These are phyloP conservation scores for Mucuna pruriens DNA, from an alignment of 306 rosid species.

Conservation along the genomic window DNA sequence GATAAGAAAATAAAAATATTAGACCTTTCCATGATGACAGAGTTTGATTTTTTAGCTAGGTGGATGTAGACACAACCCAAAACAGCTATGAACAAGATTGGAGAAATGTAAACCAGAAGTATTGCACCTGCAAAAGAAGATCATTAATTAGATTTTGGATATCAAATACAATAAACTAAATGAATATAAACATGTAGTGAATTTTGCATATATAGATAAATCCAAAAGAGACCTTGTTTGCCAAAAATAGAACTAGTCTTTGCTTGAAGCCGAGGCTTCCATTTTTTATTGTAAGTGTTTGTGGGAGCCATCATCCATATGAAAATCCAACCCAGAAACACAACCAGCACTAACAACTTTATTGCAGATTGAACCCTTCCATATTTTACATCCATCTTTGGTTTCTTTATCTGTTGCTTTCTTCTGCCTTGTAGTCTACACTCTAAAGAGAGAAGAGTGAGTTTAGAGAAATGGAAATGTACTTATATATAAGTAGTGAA, in stretches of 20 bases:
- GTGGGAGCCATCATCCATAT: conserved; percentile 73
- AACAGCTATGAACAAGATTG: conserved; percentile 60
- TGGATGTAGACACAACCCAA: conserved; percentile 66
- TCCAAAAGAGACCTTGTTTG: conserved; percentile 53
- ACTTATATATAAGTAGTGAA: neutral
- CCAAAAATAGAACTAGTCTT: conserved; percentile 52
- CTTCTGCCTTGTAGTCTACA: neutral
- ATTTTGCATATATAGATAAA: neutral
- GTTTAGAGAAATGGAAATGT: neutral
- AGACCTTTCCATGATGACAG: conserved; percentile 32
- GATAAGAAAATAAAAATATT: neutral
- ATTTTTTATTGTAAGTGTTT: conserved; percentile 41
- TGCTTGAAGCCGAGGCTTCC: conserved; percentile 43
- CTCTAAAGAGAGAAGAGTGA: neutral
- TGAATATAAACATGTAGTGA: neutral
- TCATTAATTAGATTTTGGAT: neutral
- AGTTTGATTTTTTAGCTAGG: conserved; percentile 40
- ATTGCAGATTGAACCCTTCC: conserved; percentile 35
- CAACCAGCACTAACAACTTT: conserved; percentile 44
- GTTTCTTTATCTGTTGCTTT: conserved; percentile 20
- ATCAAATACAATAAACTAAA: neutral
- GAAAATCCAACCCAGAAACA: conserved; percentile 54
- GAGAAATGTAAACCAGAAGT: conserved; percentile 59
- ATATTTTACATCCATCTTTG: conserved; percentile 36
- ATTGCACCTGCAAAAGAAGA: conserved; percentile 45